Evolutionary conservation across 2,329 filamentous ascomycete species (phyloP).

Genomic region (Teratosphaeria epicoccoides): DNA sequence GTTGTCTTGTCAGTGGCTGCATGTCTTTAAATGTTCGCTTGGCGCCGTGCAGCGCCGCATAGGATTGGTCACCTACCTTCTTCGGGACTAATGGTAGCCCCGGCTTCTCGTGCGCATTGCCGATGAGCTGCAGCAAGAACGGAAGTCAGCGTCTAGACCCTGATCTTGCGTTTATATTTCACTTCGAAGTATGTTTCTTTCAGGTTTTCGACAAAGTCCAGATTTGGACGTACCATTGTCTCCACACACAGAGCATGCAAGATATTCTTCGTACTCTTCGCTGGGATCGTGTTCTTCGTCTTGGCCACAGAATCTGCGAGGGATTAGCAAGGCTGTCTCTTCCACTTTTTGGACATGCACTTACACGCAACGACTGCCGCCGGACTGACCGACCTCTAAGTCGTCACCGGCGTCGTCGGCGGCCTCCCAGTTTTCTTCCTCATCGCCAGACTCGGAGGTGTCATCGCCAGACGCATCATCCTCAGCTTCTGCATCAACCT

Average conservation of each 20-base stretch:
- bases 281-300: constrained; percentile 74
- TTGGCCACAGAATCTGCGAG: constrained; percentile 64
- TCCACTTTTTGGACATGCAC: constrained; percentile 21
- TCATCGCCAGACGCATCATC: constrained; percentile 27
- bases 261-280: constrained; percentile 68
- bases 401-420: constrained; percentile 44
- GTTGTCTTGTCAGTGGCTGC: constrained; percentile 14
- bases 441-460: constrained; percentile 39
- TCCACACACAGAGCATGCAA: constrained; percentile 66
- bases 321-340: constrained; percentile 21
- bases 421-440: constrained; percentile 42
- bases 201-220: constrained; percentile 6
- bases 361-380: constrained; percentile 55
- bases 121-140: constrained; percentile 61
- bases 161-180: constrained; percentile 10
- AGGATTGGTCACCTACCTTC: constrained; percentile 46
- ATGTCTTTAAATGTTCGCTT: constrained; percentile 10
- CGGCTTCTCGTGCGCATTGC: constrained; percentile 71
- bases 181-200: constrained; percentile 11
- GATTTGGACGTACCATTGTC: constrained; percentile 60
- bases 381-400: constrained; percentile 40
- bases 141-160: constrained; percentile 36
- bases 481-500: constrained; percentile 25
- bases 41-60: constrained; percentile 6
- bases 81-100: constrained; percentile 46